Evolutionary conservation across 306 rosid species (phyloP).

Genomic region (Rosa rugosa): DNA sequence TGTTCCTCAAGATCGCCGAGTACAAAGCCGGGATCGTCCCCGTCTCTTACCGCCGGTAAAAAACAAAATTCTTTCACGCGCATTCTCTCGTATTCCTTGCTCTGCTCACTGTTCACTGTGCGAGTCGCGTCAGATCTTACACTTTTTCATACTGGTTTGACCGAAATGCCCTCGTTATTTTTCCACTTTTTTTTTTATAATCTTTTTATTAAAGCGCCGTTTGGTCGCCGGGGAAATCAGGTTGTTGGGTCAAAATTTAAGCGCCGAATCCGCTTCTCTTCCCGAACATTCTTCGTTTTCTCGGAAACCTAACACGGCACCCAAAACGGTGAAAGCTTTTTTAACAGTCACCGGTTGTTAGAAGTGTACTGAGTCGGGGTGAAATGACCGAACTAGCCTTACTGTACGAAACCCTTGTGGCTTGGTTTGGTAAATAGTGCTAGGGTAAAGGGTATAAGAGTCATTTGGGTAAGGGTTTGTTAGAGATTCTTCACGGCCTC

Average conservation of each 20-base stretch:
- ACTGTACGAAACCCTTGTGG: not conserved
- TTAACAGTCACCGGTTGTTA: conserved; percentile 22
- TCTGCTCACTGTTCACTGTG: not conserved
- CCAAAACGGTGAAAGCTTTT: conserved; percentile 19
- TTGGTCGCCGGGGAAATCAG: not conserved
- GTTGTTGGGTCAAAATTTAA: not conserved
- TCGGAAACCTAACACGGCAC: conserved; percentile 14
- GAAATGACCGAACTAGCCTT: conserved; percentile 34
- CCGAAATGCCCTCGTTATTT: not conserved
- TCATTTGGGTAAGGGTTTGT: not conserved
- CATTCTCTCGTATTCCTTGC: not conserved
- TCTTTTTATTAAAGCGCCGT: not conserved
- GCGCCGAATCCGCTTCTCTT: not conserved
- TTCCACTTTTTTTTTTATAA: not conserved
- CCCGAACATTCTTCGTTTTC: not conserved
- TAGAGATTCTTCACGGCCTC: not conserved
- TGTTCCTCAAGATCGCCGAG: conserved; percentile 93
- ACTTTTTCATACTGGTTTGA: not conserved
- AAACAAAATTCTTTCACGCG: not conserved
- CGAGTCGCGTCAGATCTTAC: not conserved
- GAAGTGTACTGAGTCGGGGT: not conserved
- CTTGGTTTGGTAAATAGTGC: not conserved
- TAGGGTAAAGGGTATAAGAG: not conserved
- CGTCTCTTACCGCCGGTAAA: conserved; percentile 87
- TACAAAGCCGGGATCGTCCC: conserved; percentile 98